Conservation (phyloP, 1,284 basidiomycete species). For the Xerocomus nothofagi region DNA sequence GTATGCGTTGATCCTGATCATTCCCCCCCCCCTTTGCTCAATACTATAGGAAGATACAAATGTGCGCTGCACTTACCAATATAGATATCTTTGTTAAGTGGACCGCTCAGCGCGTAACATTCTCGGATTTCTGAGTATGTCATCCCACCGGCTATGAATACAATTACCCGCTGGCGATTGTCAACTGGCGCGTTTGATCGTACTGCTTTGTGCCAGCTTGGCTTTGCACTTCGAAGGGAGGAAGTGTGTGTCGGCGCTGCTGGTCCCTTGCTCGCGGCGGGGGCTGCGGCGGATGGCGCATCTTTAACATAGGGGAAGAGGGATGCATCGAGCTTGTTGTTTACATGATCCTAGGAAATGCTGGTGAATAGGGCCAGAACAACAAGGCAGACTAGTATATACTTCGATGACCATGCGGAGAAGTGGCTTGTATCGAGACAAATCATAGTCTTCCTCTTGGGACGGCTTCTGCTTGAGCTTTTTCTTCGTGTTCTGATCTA, state of each 20-base stretch:
- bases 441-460: conserved; percentile 89
- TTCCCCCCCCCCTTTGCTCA: conserved; percentile 7
- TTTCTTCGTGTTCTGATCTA: conserved; percentile 76
- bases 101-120: conserved; percentile 76
- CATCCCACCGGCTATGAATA: conserved; percentile 95
- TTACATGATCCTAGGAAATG: conserved; percentile 70
- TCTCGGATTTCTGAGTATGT: conserved; percentile 95
- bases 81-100: conserved; percentile 85
- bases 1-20: conserved; percentile 84
- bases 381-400: conserved; percentile 11
- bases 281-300: conserved; percentile 58
- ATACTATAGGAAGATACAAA: neutral
- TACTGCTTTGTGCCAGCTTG: conserved; percentile 80
- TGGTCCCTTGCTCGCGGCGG: conserved; percentile 46
- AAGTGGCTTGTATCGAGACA: conserved; percentile 91
- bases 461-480: conserved; percentile 76
- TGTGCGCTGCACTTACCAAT: conserved; percentile 63
- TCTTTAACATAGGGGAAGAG: conserved; percentile 94
- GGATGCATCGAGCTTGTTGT: conserved; percentile 73
- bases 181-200: conserved; percentile 54
- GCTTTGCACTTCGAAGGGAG: conserved; percentile 82
- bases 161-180: conserved; percentile 78
- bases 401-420: conserved; percentile 86
- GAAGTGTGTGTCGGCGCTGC: conserved; percentile 53
- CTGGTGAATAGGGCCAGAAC: neutral